These are phyloP conservation scores for Cucurbita pepo DNA, from an alignment of 306 rosid genomes.

Conservation along the genomic window DNA sequence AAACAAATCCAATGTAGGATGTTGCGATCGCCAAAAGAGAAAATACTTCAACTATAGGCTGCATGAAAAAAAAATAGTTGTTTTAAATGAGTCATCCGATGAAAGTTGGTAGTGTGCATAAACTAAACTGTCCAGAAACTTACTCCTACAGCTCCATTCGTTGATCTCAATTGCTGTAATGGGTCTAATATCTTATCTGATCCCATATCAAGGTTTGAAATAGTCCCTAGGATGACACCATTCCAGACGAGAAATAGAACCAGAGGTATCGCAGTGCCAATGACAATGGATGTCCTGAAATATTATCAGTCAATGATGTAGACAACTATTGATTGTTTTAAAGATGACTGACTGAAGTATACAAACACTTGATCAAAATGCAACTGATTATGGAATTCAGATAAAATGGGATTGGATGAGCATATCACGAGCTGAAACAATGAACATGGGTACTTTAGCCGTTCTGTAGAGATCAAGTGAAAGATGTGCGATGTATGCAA, in stretches of 20 bases:
- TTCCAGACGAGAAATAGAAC: slow-evolving; percentile 59
- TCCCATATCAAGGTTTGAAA: slow-evolving; percentile 28
- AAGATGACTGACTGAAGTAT: neutral
- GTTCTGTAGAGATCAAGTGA: neutral
- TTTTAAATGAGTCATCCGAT: neutral
- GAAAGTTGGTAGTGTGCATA: neutral
- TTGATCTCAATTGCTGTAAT: slow-evolving; percentile 43
- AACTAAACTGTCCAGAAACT: slow-evolving; percentile 7
- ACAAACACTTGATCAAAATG: neutral
- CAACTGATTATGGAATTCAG: neutral
- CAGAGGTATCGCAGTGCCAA: slow-evolving; percentile 64
- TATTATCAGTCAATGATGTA: neutral
- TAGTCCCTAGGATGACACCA: slow-evolving; percentile 63
- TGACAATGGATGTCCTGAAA: slow-evolving; percentile 53
- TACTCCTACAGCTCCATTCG: slow-evolving; percentile 59
- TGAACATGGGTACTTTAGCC: neutral
- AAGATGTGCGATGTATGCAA: neutral
- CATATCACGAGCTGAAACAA: neutral
- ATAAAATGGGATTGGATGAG: neutral
- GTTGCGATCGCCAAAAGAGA: slow-evolving; percentile 67
- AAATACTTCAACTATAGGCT: slow-evolving; percentile 66
- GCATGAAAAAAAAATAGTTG: slow-evolving; percentile 15
- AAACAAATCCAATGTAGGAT: slow-evolving; percentile 66
- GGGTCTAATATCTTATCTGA: slow-evolving; percentile 36
- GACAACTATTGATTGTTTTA: neutral